Evolutionary conservation across 2,329 filamentous ascomycete genomes (phyloP).

Genomic region (Pseudonectria buxi): DNA sequence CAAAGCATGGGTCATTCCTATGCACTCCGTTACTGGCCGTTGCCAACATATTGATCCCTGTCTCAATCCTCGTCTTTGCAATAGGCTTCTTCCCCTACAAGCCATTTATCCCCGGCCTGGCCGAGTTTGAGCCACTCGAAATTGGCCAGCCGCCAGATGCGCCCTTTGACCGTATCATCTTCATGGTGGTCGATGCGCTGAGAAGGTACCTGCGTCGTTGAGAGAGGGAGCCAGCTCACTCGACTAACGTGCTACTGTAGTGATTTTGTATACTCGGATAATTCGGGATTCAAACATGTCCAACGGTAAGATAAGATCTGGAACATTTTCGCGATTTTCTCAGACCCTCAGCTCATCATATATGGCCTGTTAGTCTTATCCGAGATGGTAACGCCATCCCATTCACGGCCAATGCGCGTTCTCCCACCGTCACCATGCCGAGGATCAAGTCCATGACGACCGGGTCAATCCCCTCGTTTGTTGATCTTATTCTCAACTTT

Average conservation of each 20-base stretch:
- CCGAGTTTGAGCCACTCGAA: conserved; percentile 53
- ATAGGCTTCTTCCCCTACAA: conserved; percentile 98
- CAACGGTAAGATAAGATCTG: conserved; percentile 60
- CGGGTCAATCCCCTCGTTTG: conserved; percentile 94
- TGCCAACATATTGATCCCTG: conserved; percentile 71
- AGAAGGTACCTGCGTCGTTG: conserved; percentile 54
- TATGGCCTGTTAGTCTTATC: conserved; percentile 62
- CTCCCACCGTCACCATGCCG: conserved; percentile 97
- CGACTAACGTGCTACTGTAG: conserved; percentile 38
- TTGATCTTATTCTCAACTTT: conserved; percentile 94
- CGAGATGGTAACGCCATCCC: conserved; percentile 76
- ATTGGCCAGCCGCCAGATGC: conserved; percentile 53
- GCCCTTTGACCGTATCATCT: conserved; percentile 82
- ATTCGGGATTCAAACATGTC: conserved; percentile 79
- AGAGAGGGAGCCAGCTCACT: background rate
- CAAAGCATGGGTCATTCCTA: conserved; percentile 19
- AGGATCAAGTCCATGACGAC: conserved; percentile 96
- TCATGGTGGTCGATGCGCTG: conserved; percentile 97
- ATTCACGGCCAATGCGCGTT: conserved; percentile 92
- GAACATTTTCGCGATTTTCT: background rate
- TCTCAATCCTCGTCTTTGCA: conserved; percentile 71
- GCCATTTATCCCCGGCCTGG: conserved; percentile 80
- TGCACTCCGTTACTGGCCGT: conserved; percentile 45
- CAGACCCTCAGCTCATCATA: conserved; percentile 7
- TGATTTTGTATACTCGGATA: conserved; percentile 82